Evolutionary conservation across 768 basidiomycete species (phyloP), one percentile per base, ranked within the genome.

Genomic region (Tylopilus rubrobrunneus): DNA sequence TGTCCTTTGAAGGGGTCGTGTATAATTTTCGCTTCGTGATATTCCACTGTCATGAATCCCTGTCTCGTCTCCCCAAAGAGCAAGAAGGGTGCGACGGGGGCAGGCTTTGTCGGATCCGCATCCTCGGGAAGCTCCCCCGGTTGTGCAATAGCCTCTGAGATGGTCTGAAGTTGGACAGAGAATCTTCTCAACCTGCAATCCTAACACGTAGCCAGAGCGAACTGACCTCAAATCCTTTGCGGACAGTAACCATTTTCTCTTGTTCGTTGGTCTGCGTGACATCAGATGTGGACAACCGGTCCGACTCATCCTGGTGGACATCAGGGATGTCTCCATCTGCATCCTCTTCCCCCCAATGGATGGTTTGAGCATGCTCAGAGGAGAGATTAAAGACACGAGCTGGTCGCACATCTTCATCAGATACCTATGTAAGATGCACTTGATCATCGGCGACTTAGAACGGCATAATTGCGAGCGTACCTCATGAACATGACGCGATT

Each of bases 401-500:
- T 85, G 84, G 55, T 86, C 83, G n/a, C 77, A 69, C 34, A 85
- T 72, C 66, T 82, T 82, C 3, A 74, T 82, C 9, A 85, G 75
- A 57, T 86, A 85, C 45, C 84, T 85, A 33, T 7, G 4, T 14
- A 12, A 43, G 0, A 45, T 19, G 6, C 3, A 12, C 19, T 27
- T 5, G 1, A 19, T 19, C 14, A 1, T 15, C n/a, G 6, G 2
- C 33, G 21, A 19, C 17, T 17, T 39, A n/a, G 0, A 23, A 21
- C 9, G 9, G 3, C 7, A 8, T 40, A 8, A 1, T 48, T 23
- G 1, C 6, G 6, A 8, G 52, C 67, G 39, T 65, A 80, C 84
- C 83, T 68, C 81, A 85, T 83, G 58, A 85, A 85, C 0, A 82
- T 82, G 4, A 78, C 70, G 8, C 84, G 73, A 66, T 83, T 85